These are phyloP conservation scores for Lachancea fermentati DNA, from an alignment of 805 yeast species.

Conservation along the genomic window DNA sequence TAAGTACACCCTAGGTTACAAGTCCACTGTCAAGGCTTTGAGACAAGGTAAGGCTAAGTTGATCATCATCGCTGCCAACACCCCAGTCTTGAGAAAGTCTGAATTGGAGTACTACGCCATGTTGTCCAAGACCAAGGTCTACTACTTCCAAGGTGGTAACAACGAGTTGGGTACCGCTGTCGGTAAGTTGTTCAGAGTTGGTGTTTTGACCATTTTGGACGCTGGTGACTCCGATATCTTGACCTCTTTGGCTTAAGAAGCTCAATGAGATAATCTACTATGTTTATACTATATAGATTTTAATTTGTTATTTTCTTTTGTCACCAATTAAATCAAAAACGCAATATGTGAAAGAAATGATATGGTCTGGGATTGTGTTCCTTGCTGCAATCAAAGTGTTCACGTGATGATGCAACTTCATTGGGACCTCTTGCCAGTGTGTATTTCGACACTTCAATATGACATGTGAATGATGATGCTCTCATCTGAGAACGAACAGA, in stretches of 20 bases:
- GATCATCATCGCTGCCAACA: slow-evolving; percentile 96
- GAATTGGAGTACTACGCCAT: slow-evolving; percentile 99
- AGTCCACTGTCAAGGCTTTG: slow-evolving; percentile 95
- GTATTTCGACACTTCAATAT: no score
- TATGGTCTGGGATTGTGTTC: no score
- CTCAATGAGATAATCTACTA: neutral
- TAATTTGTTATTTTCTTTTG: neutral
- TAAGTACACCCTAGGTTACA: slow-evolving; percentile 99
- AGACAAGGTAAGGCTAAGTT: slow-evolving; percentile 99
- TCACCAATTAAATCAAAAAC: no score
- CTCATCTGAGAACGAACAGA: no score
- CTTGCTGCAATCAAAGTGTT: no score
- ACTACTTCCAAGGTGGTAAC: slow-evolving; percentile 99
- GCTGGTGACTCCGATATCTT: slow-evolving; percentile 99
- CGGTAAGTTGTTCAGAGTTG: slow-evolving; percentile 99
- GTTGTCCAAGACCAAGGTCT: slow-evolving; percentile 93
- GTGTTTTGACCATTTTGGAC: slow-evolving; percentile 91
- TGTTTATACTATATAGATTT: neutral
- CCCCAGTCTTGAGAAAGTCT: slow-evolving; percentile 99
- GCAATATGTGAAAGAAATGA: no score
- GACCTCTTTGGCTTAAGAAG: slow-evolving; percentile 45
- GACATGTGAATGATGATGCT: no score
- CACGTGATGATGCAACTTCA: no score
- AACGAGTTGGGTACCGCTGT: slow-evolving; percentile 99
- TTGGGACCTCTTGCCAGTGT: no score